A percentile compares a stretch with the other conserved stretches of the same genome.
These are phyloP conservation scores for Aplosporella prunicola DNA, from an alignment of 2,329 filamentous ascomycete species.

Conservation along the genomic window DNA sequence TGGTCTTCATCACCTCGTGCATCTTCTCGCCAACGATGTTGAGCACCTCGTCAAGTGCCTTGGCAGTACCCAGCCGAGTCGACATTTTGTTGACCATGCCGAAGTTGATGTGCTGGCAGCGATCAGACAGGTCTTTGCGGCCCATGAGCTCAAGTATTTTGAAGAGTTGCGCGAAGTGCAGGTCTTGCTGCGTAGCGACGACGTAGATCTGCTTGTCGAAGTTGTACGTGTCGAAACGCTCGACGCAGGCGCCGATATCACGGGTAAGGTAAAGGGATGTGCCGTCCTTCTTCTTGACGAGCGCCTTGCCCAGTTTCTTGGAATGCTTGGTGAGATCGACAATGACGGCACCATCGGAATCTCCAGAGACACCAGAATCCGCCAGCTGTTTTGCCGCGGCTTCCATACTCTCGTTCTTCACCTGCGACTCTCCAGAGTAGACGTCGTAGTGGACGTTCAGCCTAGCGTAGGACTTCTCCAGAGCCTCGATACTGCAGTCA, in stretches of 20 bases:
- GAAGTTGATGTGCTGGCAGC: conserved; percentile 56
- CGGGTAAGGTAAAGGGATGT: conserved; percentile 60
- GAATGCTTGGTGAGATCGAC: conserved; percentile 62
- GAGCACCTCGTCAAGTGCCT: conserved; percentile 41
- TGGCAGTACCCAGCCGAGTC: conserved; percentile 48
- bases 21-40: conserved; percentile 73
- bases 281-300: conserved; percentile 58
- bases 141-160: conserved; percentile 56
- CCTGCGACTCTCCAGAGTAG: conserved; percentile 61
- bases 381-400: conserved; percentile 50
- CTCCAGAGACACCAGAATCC: conserved; percentile 52
- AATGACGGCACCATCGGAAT: conserved; percentile 56
- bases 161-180: conserved; percentile 56
- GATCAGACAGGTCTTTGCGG: conserved; percentile 48
- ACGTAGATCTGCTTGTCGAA: conserved; percentile 64
- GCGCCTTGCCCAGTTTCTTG: conserved; percentile 58
- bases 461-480: conserved; percentile 54
- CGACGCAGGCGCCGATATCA: conserved; percentile 57
- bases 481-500: conserved; percentile 54
- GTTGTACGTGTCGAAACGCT: conserved; percentile 52
- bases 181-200: conserved; percentile 54
- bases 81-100: conserved; percentile 59
- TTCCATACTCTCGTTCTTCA: conserved; percentile 53
- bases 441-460: conserved; percentile 57
- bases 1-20: conserved; percentile 94